These are phyloP conservation scores for Diaporthe sp. DNA, from an alignment of 2,329 filamentous ascomycete genomes.

Conservation along the genomic window DNA sequence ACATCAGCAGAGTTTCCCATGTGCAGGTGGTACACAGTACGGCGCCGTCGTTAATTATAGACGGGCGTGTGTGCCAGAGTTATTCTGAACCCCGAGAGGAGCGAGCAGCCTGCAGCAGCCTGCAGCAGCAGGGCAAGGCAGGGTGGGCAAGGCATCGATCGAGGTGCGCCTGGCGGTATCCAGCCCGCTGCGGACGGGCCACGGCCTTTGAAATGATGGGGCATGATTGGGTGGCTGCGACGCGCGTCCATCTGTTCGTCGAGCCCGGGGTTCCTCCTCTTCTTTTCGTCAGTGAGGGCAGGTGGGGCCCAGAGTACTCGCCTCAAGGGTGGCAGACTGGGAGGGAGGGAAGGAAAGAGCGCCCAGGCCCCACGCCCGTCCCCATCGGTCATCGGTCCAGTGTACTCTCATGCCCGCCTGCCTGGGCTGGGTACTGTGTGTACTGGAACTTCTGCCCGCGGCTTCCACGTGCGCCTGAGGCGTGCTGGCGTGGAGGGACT, in stretches of 20 bases:
- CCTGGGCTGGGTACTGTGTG: too few species aligned
- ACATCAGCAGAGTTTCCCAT: conserved; percentile 5
- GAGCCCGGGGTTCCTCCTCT: conserved; percentile 32
- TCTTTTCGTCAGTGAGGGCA: conserved; percentile 4
- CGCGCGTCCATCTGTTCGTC: conserved; percentile 39
- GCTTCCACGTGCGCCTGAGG: conserved; percentile 18
- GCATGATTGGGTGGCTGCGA: conserved; percentile 39
- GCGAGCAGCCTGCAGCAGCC: neutral
- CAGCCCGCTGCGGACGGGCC: conserved; percentile 34
- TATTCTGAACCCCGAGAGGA: conserved; percentile 23
- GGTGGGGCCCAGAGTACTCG: conserved; percentile 3
- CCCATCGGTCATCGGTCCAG: neutral
- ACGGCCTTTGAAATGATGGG: conserved; percentile 30
- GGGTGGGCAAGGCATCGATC: neutral
- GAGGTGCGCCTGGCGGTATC: conserved; percentile 3
- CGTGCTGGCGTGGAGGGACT: neutral
- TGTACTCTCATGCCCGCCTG: neutral
- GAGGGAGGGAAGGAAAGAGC: neutral
- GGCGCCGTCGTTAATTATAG: conserved; percentile 35
- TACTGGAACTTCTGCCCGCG: neutral
- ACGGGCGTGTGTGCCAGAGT: conserved; percentile 27
- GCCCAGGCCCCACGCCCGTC: conserved; percentile 1
- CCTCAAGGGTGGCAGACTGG: neutral
- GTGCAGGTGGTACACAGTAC: neutral
- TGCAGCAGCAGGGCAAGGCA: neutral